Base-by-base conservation (phyloP, 1,284 basidiomycete species). In the Pseudomicrostroma phylloplanum region DNA sequence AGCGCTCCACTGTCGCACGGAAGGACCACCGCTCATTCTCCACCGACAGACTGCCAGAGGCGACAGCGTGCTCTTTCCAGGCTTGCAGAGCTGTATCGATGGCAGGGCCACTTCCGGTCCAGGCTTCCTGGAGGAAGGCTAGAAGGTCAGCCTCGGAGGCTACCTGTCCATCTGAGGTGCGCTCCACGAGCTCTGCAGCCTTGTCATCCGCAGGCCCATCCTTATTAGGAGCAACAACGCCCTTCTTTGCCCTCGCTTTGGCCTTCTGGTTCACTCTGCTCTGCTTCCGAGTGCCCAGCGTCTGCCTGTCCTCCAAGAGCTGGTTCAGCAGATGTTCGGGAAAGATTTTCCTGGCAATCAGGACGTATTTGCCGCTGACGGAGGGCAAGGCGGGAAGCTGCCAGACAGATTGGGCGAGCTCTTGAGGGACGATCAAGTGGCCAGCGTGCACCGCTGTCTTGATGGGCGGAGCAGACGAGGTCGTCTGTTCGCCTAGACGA, bases 1-100 rank as follows among this genome's bases (percentile, higher is more conserved):
- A 68, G 6, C 76, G 66, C 41, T 77, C 76, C 42, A 74, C 72
- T 1, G 56, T 61, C 1, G 68, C 70, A 23, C 70, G 61, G 58
- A 67, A 76, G 4, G 61, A 70, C 30, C 56, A 41, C 17, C 17
- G n/a, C 17, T 23, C 12, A 7, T 59, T 23, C 57, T 36, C 43
- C 17, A 6, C 6, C 6, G 43, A 21, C 43, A 48, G 21, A 6
- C 17, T 48, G 6, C 43, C 43, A 3, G 15, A n/a, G 17, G 15
- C 21, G 43, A n/a, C 6, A 6, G 43, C 43, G 15, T 48, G n/a
- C 26, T 59, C 13, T 15, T 19, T 43, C 56, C 56, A 59, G 11
- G 19, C 43, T 19, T 63, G 42, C 9, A 59, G 23, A 13, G 23
- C 56, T 15, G 3, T 6, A 9, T 62, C 30, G 15, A 40, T 46